A percentile compares a stretch with the other conserved stretches of the same genome.
Conservation (phyloP, 768 basidiomycete species). For the Tylopilus balloui region DNA sequence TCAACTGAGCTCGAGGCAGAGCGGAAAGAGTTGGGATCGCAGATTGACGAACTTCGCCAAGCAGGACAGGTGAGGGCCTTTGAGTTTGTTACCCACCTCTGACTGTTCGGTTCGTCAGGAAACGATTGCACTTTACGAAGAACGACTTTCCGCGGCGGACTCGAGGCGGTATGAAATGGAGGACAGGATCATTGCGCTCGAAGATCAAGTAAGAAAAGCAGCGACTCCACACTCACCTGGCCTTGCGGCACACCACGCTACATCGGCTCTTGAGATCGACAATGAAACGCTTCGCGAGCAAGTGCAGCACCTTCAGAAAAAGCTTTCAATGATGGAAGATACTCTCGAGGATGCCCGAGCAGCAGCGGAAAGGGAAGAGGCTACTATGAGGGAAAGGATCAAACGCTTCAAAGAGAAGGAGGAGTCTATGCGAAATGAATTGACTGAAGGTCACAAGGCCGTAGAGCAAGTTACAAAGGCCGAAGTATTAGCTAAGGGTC, state of each 20-base stretch:
- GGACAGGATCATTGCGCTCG: constrained; percentile 52
- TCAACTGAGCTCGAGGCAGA: constrained; percentile 52
- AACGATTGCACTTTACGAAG: constrained; percentile 94
- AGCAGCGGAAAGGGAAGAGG: constrained; percentile 72
- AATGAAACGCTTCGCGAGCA: constrained; percentile 91
- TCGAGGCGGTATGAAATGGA: constrained; percentile 75
- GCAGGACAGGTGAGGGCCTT: constrained; percentile 72
- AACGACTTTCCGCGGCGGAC: constrained; percentile 69
- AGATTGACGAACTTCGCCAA: constrained; percentile 79
- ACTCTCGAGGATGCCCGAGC: constrained; percentile 72
- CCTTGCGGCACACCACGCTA: constrained; percentile 37
- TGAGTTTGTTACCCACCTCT: neutral
- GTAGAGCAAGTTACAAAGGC: constrained; percentile 58
- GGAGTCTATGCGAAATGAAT: constrained; percentile 64
- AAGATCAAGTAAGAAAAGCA: constrained; percentile 42
- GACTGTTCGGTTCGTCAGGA: constrained; percentile 45
- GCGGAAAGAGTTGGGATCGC: constrained; percentile 58
- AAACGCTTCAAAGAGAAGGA: constrained; percentile 70
- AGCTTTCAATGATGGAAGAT: constrained; percentile 75
- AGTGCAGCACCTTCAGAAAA: constrained; percentile 79
- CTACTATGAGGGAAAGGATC: constrained; percentile 55
- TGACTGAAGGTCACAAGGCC: constrained; percentile 60
- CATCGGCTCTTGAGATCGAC: constrained; percentile 86
- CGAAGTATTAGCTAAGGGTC: constrained; percentile 55
- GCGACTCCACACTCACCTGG: constrained; percentile 33